phyloP scores from a whole-genome alignment of 2,329 filamentous ascomycete genomes.

The Colletotrichum melonis region DNA sequence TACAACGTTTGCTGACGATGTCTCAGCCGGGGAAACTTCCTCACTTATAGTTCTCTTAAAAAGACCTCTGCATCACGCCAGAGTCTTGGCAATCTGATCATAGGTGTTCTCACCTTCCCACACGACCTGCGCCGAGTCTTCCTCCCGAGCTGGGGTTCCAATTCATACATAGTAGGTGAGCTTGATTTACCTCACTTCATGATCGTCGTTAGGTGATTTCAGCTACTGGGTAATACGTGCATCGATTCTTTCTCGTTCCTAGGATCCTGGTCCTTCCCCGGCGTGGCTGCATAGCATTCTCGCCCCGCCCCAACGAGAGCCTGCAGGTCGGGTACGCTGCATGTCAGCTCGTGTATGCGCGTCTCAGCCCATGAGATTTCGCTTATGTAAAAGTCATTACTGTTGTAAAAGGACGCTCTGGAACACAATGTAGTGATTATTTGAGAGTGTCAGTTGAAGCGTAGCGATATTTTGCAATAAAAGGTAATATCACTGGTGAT shows the following conservation, averaged over 20 bases:
- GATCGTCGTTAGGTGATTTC: not conserved
- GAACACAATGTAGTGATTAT: not conserved
- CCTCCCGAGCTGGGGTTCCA: not conserved
- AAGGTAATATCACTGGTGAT: too few species aligned
- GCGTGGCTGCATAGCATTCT: not conserved
- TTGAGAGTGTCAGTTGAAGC: not conserved
- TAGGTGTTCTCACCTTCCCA: not conserved
- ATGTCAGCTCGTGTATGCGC: constrained; percentile 29
- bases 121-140: not conserved
- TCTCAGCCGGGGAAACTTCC: not conserved
- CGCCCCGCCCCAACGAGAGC: not conserved
- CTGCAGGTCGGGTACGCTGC: not conserved
- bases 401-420: not conserved
- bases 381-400: not conserved
- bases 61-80: not conserved
- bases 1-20: too few species aligned
- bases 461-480: not conserved
- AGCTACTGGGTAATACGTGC: not conserved
- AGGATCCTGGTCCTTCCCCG: too few species aligned
- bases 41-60: not conserved
- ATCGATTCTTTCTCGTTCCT: too few species aligned
- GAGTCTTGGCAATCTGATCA: not conserved
- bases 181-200: not conserved
- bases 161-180: not conserved
- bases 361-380: not conserved